phyloP scores from a whole-genome alignment of 192 early-diverging fungal species.

The Rhizophagus clarus region DNA sequence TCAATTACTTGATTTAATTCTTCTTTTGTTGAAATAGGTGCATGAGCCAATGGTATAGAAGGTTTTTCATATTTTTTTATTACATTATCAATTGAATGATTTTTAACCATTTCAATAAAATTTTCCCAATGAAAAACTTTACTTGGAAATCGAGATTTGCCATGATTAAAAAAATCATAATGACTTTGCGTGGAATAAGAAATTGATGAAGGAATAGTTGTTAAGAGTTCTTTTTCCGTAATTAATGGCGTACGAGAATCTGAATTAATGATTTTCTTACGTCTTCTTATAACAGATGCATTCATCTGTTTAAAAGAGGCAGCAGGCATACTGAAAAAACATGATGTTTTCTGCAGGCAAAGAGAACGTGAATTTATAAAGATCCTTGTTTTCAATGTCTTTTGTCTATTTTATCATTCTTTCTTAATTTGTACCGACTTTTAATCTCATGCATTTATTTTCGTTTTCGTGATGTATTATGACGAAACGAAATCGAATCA shows the following conservation, averaged over 20 bases:
- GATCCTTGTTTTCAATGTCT: too few relatives aligned
- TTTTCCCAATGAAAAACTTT: neutral
- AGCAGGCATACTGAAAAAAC: too few relatives aligned
- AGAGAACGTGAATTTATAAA: too few relatives aligned
- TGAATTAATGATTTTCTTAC: neutral
- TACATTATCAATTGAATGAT: neutral
- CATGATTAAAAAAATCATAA: conserved; percentile 5
- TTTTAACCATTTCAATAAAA: conserved; percentile 1
- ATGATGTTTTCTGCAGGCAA: too few relatives aligned
- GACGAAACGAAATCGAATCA: too few relatives aligned
- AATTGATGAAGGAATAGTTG: neutral
- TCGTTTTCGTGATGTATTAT: too few relatives aligned
- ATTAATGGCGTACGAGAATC: neutral
- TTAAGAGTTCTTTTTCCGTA: neutral
- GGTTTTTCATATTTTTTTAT: neutral
- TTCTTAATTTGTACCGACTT: too few relatives aligned
- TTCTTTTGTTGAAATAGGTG: neutral
- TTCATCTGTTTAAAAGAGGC: too few relatives aligned
- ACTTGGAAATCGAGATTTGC: neutral
- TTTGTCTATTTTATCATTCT: too few relatives aligned
- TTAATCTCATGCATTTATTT: too few relatives aligned
- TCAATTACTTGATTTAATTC: neutral
- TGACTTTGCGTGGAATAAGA: neutral
- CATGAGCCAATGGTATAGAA: neutral
- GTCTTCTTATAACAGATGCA: too few relatives aligned